Percentiles rank a stretch among this genome's conserved stretches.
Conservation (phyloP, 345 rosid species). For the Lumnitzera littorea region DNA sequence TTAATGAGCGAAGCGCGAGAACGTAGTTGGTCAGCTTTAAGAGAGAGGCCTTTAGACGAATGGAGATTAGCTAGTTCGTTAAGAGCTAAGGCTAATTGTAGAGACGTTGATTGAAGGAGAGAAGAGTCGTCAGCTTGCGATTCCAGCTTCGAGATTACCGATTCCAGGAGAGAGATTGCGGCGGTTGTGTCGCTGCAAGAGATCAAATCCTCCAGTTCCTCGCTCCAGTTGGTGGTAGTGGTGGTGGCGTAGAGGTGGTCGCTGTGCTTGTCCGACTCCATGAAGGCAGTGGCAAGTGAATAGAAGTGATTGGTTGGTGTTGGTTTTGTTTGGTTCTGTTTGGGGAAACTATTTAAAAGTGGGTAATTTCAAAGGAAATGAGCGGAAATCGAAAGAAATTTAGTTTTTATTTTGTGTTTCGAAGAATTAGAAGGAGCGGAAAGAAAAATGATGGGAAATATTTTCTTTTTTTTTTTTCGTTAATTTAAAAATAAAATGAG, state of each 20-base stretch:
- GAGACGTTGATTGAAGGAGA: conserved; percentile 19
- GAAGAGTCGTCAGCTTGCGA: conserved; percentile 10
- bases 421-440: too few species aligned
- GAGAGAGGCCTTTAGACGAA: conserved; percentile 66
- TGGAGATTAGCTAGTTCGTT: conserved; percentile 57
- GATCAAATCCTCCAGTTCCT: conserved; percentile 72
- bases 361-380: too few species aligned
- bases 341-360: too few species aligned
- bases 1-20: conserved; percentile 52
- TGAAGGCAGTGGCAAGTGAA: too few species aligned
- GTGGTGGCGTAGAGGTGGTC: neutral
- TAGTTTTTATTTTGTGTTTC: too few species aligned
- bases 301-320: too few species aligned
- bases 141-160: conserved; percentile 36
- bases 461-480: too few species aligned
- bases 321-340: too few species aligned
- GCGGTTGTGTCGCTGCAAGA: conserved; percentile 44
- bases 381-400: too few species aligned
- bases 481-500: too few species aligned
- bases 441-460: too few species aligned
- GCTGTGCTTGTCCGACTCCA: conserved; percentile 2
- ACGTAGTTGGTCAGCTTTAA: conserved; percentile 62
- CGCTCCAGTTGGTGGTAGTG: conserved; percentile 56
- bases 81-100: conserved; percentile 55
- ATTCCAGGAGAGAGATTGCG: conserved; percentile 68